Evolutionary conservation across 352 stramenopile genomes (phyloP).

Genomic region (Pythium guiyangense): DNA sequence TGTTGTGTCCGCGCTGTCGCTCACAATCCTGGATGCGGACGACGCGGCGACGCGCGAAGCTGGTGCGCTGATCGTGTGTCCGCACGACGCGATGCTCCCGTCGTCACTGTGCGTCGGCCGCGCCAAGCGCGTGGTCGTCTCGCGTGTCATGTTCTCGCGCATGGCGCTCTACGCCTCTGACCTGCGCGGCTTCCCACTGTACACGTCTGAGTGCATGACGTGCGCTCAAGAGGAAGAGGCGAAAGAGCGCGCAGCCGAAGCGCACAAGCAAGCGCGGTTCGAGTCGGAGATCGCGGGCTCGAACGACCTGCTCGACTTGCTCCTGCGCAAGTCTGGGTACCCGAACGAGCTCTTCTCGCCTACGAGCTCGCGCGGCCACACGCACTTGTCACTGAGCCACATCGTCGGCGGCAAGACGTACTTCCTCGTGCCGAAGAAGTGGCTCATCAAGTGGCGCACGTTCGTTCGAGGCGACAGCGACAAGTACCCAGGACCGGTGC

Average conservation of each 20-base stretch:
- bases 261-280: slow-evolving; percentile 50
- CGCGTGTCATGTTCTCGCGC: slow-evolving; percentile 35
- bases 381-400: slow-evolving; percentile 50
- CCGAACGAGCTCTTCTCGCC: slow-evolving; percentile 80
- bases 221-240: slow-evolving; percentile 57
- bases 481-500: slow-evolving; percentile 55
- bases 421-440: slow-evolving; percentile 85
- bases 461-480: slow-evolving; percentile 64
- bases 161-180: slow-evolving; percentile 55
- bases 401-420: slow-evolving; percentile 46
- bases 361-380: slow-evolving; percentile 28
- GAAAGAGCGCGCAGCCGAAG: slow-evolving; percentile 45
- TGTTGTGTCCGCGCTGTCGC: not conserved
- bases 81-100: slow-evolving; percentile 55
- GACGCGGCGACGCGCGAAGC: slow-evolving; percentile 25
- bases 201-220: slow-evolving; percentile 42
- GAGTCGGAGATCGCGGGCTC: slow-evolving; percentile 61
- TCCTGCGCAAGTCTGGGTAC: slow-evolving; percentile 75
- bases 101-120: slow-evolving; percentile 53
- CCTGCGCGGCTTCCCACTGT: slow-evolving; percentile 46
- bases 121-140: slow-evolving; percentile 52
- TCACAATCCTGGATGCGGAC: slow-evolving; percentile 21
- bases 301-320: slow-evolving; percentile 55
- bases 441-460: slow-evolving; percentile 74
- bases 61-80: slow-evolving; percentile 60